Percentiles rank a stretch among this genome's conserved stretches.
Evolutionary conservation across 2,329 filamentous ascomycete species (phyloP).

Genomic region (Cercospora nicotianae): DNA sequence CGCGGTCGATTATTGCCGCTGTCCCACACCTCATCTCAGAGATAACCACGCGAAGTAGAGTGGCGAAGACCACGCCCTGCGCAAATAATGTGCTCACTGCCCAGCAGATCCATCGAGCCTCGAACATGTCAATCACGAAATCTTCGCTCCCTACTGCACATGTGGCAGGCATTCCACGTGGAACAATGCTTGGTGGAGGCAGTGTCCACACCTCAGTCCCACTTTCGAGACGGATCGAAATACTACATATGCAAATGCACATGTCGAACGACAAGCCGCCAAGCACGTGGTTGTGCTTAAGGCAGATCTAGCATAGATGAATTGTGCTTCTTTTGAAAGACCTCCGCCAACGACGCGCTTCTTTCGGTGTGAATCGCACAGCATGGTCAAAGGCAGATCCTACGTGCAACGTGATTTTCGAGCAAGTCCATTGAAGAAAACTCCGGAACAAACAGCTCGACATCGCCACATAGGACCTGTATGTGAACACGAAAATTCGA

Average conservation of each 20-base stretch:
- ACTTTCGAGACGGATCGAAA: neutral
- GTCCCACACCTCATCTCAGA: neutral
- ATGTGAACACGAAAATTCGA: neutral
- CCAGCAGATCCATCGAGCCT: neutral
- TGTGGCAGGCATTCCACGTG: conserved; percentile 2
- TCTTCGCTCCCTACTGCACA: too few species aligned
- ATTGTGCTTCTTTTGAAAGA: neutral
- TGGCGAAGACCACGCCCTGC: neutral
- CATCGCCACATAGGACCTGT: neutral
- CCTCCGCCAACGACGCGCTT: neutral
- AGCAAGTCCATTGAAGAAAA: neutral
- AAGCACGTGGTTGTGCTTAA: neutral
- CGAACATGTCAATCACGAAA: neutral
- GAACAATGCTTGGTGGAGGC: neutral
- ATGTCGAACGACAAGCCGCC: neutral
- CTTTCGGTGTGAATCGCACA: neutral
- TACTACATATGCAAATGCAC: neutral
- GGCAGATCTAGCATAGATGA: neutral
- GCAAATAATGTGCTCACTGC: neutral
- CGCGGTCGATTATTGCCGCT: neutral
- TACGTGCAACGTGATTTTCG: neutral
- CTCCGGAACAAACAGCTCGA: neutral
- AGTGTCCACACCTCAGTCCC: neutral
- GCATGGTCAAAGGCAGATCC: neutral
- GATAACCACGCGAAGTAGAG: neutral